Conservation (phyloP, 208 protist genomes). For the Crithidia bombi region DNA sequence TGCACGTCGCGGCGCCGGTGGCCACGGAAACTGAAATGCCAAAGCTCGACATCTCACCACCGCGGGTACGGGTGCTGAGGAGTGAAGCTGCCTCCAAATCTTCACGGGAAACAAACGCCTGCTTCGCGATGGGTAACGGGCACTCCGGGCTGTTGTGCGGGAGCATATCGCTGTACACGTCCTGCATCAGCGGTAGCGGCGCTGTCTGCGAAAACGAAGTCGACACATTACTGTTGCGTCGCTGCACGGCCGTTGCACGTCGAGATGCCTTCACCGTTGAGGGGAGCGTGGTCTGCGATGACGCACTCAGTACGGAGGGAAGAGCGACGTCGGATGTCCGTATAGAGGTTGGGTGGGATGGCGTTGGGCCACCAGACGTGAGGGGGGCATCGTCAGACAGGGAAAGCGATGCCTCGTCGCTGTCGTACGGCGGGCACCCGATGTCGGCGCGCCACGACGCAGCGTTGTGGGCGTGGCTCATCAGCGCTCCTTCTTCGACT, state of each 20-base stretch:
- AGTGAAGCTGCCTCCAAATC: slow-evolving; percentile 17
- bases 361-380: neutral
- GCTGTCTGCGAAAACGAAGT: neutral
- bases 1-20: neutral
- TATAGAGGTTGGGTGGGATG: neutral
- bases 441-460: neutral
- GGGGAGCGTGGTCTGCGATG: neutral
- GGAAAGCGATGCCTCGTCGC: neutral
- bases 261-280: neutral
- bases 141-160: neutral
- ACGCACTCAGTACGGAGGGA: neutral
- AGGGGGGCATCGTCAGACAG: neutral
- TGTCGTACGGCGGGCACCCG: too few species aligned
- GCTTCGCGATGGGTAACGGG: too few species aligned
- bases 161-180: neutral
- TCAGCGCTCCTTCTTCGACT: neutral
- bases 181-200: neutral
- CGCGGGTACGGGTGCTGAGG: slow-evolving; percentile 17
- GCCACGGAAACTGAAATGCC: slow-evolving; percentile 19
- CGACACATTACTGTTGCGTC: neutral
- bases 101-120: neutral
- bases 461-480: neutral
- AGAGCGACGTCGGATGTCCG: neutral
- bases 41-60: slow-evolving; percentile 20
- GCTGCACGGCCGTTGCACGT: too few species aligned